Base-by-base conservation (phyloP, 768 basidiomycete genomes). In the Suillus brevipes region DNA sequence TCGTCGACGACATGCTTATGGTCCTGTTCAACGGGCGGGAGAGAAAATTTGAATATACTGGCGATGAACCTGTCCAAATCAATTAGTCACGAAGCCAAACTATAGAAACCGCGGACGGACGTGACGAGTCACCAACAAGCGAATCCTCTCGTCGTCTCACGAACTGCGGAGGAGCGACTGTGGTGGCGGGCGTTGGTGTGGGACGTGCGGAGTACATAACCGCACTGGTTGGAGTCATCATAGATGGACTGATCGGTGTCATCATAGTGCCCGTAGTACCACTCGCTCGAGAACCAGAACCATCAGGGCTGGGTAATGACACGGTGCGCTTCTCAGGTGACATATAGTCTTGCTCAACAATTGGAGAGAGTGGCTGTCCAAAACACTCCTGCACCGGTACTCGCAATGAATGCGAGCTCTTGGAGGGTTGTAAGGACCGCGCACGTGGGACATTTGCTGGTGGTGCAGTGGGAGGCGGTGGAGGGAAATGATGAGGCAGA, bases 1-100 rank as follows among this genome's bases (percentile, higher is more conserved):
- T 82, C 18, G 87, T 87, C 2, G 89, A 90, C 1, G 83, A 84
- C 64, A 89, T 82, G 31, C 88, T 89, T 50, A 84, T 78, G 6
- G 89, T 87, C 40, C 89, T 81, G 70, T 89, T 91, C 64, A 90
- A 75, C 14, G 85, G 86, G 3, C 90, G 84, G 7, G 84, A 81
- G 53, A 91, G 79, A 71, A 91, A 91, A 0, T 86, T 78, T 9
- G 82, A 81, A 67, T 84, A 81, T 37, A 74, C 76, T 14, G 82
- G 82, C 16, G 85, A 86, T 18, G 84, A 84, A 45, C 83, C 85
- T 84, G 61, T 37, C 52, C 60, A 49, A 55, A 49, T 61, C 6
- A 59, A 37, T 62, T 28, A 55, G 55, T 16, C 23, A 49, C 16
- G 55, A 53, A 25, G 53, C 50, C 36, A 50, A 23, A 61, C 12